phyloP scores from a whole-genome alignment of 257 asterid species.

The Agastache rugosa region DNA sequence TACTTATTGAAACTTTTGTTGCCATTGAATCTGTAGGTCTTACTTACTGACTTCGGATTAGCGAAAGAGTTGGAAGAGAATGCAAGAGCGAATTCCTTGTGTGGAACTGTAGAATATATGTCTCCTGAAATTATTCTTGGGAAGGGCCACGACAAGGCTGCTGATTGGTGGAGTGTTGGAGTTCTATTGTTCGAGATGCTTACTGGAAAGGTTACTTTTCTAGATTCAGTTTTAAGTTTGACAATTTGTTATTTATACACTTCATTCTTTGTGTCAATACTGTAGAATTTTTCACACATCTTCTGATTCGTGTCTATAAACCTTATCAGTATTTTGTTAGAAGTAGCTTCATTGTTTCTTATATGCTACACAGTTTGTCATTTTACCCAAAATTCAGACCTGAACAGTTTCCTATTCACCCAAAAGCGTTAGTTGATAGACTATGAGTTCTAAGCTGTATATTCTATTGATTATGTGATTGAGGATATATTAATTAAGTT shows the following conservation, averaged over 20 bases:
- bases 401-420: neutral
- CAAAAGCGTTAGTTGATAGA: neutral
- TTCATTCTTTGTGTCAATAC: neutral
- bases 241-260: neutral
- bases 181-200: constrained; percentile 64
- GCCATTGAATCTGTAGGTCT: constrained; percentile 30
- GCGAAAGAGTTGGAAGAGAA: constrained; percentile 63
- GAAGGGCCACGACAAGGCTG: constrained; percentile 76
- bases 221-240: constrained; percentile 1
- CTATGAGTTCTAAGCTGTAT: neutral
- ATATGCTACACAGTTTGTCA: neutral
- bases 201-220: constrained; percentile 58
- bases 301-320: neutral
- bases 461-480: constrained; percentile 4
- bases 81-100: constrained; percentile 61
- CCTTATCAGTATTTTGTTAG: neutral
- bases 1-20: constrained; percentile 18
- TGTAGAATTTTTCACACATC: neutral
- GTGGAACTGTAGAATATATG: constrained; percentile 79
- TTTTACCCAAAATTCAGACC: neutral
- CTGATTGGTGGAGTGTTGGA: constrained; percentile 82
- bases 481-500: neutral
- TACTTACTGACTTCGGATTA: constrained; percentile 65
- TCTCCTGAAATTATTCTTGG: constrained; percentile 73
- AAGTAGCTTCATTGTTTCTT: neutral